Percentiles rank a stretch among this genome's conserved stretches.
These are phyloP conservation scores for Boletellus ananas DNA, from an alignment of 768 basidiomycete species.

Conservation along the genomic window DNA sequence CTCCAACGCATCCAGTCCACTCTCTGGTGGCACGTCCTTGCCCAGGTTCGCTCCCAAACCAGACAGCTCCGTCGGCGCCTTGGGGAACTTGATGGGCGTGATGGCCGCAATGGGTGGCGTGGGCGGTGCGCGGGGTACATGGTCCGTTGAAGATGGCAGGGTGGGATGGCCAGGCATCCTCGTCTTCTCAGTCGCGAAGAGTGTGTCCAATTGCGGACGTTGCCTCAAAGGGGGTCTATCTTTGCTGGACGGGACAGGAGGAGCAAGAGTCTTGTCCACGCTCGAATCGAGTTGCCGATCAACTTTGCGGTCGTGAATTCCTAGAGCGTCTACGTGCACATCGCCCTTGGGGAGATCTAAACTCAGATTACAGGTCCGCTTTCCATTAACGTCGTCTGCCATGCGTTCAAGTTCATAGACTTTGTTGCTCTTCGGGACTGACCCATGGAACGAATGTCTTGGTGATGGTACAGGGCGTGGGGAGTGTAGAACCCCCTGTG, in stretches of 20 bases:
- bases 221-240: slow-evolving; percentile 13
- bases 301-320: slow-evolving; percentile 15
- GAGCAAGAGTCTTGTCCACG: slow-evolving; percentile 55
- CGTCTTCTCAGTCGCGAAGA: slow-evolving; percentile 23
- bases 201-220: slow-evolving; percentile 28
- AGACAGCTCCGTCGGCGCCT: slow-evolving; percentile 28
- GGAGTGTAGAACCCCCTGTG: slow-evolving; percentile 47
- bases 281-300: slow-evolving; percentile 18
- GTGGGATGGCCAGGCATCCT: slow-evolving; percentile 5
- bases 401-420: slow-evolving; percentile 71
- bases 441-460: slow-evolving; percentile 43
- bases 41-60: slow-evolving; percentile 23
- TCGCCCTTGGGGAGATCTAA: slow-evolving; percentile 21
- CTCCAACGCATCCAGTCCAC: slow-evolving; percentile 72
- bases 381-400: slow-evolving; percentile 56
- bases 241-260: slow-evolving; percentile 51
- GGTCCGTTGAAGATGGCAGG: slow-evolving; percentile 15
- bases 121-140: slow-evolving; percentile 35
- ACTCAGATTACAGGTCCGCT: slow-evolving; percentile 25
- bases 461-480: slow-evolving; percentile 70
- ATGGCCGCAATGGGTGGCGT: slow-evolving; percentile 50
- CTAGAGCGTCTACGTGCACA: slow-evolving; percentile 16
- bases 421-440: slow-evolving; percentile 32
- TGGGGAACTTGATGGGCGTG: slow-evolving; percentile 33
- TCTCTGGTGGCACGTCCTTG: slow-evolving; percentile 34